Conservation (phyloP, 1,139 yeast genomes). For the Blastobotrys capitulatus region DNA sequence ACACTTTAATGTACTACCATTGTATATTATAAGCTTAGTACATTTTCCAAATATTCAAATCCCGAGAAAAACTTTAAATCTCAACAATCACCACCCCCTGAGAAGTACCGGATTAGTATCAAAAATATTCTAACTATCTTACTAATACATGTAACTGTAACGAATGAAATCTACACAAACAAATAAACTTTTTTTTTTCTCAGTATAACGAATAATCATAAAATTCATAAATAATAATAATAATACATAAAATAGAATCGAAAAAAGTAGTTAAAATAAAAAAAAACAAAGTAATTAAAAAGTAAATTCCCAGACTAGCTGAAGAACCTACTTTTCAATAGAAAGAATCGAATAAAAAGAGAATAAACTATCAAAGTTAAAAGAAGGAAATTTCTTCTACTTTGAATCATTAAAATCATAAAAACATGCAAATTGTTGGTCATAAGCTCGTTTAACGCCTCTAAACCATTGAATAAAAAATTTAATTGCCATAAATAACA, state of each 20-base stretch:
- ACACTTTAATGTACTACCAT: no score
- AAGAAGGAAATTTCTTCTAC: neutral
- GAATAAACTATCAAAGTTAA: neutral
- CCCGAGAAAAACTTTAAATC: no score
- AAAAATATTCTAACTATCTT: no score
- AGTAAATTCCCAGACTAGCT: no score
- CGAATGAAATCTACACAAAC: no score
- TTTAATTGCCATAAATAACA: conserved; percentile 5
- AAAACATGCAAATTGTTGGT: conserved; percentile 1
- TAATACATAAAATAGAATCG: neutral
- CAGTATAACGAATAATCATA: neutral
- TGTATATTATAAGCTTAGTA: no score
- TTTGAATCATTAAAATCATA: neutral
- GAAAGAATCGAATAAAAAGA: neutral
- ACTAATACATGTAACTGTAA: no score
- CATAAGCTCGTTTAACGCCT: conserved; percentile 3
- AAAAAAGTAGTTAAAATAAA: neutral
- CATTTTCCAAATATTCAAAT: no score
- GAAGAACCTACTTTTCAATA: no score
- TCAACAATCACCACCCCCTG: no score
- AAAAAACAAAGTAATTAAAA: neutral
- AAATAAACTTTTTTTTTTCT: no score
- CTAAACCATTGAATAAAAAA: conserved; percentile 4
- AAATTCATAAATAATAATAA: neutral
- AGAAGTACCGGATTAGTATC: no score